Percentiles rank a stretch among this genome's conserved stretches.
Evolutionary conservation across 106 monocot species (phyloP).

Genomic region (Hemerocallis citrina): DNA sequence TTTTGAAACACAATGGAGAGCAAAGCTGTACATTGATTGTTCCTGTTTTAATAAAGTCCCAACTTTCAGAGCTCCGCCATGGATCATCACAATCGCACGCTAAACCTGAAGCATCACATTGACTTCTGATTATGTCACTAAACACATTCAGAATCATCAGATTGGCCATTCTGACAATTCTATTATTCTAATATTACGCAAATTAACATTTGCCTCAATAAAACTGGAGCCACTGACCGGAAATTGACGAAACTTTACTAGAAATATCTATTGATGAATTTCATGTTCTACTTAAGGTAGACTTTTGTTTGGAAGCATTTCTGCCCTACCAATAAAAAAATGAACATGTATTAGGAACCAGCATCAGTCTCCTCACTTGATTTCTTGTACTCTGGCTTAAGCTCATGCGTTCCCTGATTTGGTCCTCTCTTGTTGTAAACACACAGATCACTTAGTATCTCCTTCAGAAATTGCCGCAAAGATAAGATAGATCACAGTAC

Average conservation of each 20-base stretch:
- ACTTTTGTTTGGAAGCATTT: neutral
- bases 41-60: too few relatives aligned
- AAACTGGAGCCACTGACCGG: neutral
- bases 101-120: too few relatives aligned
- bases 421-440: constrained; percentile 98
- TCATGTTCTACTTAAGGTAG: neutral
- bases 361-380: constrained; percentile 50
- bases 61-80: too few relatives aligned
- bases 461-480: constrained; percentile 93
- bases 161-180: too few relatives aligned
- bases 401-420: constrained; percentile 97
- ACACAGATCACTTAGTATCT: constrained; percentile 92
- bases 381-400: constrained; percentile 98
- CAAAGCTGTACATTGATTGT: too few relatives aligned
- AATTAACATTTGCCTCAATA: neutral
- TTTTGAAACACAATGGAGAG: too few relatives aligned
- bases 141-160: too few relatives aligned
- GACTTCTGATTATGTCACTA: too few relatives aligned
- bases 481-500: neutral
- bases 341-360: neutral
- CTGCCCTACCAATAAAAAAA: too few relatives aligned
- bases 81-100: too few relatives aligned
- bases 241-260: neutral
- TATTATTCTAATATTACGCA: too few relatives aligned
- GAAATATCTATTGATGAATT: neutral